Evolutionary conservation across 2,329 filamentous ascomycete genomes (phyloP).

Genomic region (Diaporthe vaccinii): DNA sequence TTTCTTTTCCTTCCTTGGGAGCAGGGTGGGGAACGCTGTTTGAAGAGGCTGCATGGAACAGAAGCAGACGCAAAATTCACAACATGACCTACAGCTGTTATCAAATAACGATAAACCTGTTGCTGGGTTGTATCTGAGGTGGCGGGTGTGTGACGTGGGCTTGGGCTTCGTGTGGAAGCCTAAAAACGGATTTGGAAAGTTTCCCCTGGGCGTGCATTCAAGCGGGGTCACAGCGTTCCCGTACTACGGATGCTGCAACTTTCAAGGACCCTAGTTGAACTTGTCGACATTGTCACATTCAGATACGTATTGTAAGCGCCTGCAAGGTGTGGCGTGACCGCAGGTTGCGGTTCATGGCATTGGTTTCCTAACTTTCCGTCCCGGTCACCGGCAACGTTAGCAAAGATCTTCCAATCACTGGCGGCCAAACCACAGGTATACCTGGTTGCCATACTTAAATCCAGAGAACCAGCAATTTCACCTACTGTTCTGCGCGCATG

Average conservation of each 20-base stretch:
- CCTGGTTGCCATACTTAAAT: neutral
- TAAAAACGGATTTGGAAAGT: neutral
- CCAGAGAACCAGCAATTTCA: neutral
- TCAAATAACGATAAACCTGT: neutral
- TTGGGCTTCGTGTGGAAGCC: neutral
- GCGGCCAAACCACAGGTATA: neutral
- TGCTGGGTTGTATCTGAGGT: neutral
- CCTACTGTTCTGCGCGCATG: neutral
- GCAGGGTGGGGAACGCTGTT: neutral
- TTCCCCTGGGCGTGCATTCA: neutral
- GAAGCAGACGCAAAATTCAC: neutral
- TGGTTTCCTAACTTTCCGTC: neutral
- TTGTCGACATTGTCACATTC: too few relatives aligned
- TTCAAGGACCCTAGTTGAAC: neutral
- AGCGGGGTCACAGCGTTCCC: conserved; percentile 1
- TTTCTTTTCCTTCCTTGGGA: accelerated
- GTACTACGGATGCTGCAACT: neutral
- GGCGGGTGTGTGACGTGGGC: neutral
- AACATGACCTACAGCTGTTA: neutral
- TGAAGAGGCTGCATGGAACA: neutral
- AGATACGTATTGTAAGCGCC: neutral
- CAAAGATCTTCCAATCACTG: too few relatives aligned
- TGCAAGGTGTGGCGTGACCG: neutral
- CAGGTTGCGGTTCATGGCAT: neutral
- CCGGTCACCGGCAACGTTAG: neutral